Evolutionary conservation across 176 grass and related monocot species (phyloP).

Genomic region (Rhynchospora breviuscula): DNA sequence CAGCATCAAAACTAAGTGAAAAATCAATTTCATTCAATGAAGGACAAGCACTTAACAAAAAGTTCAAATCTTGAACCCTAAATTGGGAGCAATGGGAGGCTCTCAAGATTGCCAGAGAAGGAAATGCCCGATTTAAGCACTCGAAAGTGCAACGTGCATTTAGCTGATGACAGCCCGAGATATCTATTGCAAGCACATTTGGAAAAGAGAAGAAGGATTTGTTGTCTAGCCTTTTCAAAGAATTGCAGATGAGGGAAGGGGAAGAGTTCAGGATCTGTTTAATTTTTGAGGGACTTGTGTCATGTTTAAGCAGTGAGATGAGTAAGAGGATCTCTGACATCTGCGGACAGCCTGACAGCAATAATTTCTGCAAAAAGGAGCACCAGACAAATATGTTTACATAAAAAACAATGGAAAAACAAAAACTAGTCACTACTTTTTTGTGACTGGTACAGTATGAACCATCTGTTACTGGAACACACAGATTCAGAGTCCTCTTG

Average conservation of each 20-base stretch:
- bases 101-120: constrained; percentile 4
- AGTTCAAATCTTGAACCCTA: constrained; percentile 3
- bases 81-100: constrained; percentile 11
- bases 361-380: neutral
- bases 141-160: neutral
- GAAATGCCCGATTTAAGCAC: neutral
- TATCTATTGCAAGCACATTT: constrained; percentile 20
- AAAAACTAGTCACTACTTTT: neutral
- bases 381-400: neutral
- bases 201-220: neutral
- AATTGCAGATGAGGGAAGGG: neutral
- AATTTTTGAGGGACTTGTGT: neutral
- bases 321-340: constrained; percentile 13
- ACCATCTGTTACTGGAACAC: neutral
- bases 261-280: constrained; percentile 13
- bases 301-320: neutral
- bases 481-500: neutral
- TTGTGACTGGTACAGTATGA: neutral
- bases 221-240: constrained; percentile 7
- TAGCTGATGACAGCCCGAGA: constrained; percentile 14
- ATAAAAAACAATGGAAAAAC: neutral
- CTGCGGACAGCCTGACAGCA: neutral
- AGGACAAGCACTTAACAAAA: neutral
- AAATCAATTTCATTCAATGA: constrained; percentile 8
- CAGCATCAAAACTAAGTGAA: constrained; percentile 13